Base-by-base conservation (phyloP, 2,329 filamentous ascomycete genomes). In the Sporothrix humicola region DNA sequence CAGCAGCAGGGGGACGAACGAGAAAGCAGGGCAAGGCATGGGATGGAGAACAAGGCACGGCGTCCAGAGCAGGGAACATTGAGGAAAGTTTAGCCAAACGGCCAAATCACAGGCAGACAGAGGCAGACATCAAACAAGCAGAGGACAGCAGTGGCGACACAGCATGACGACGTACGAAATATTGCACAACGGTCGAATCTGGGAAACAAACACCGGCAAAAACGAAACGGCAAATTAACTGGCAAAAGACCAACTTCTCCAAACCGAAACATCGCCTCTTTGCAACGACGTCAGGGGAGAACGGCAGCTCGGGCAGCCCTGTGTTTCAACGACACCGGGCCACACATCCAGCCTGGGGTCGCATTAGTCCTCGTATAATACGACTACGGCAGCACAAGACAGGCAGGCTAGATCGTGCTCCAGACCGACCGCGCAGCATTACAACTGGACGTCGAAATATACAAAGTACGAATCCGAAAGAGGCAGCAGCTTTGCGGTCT, bases 261-360 rank as follows among this genome's bases (percentile, higher is more conserved):
- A n/a, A 69, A 20, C 63, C 37, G 52, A 69, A 61, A 69, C 66
- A 44, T 56, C 37, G 70, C 44, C 44, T 65, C 70, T 65, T 61
- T 52, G 7, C 59, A 68, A 72, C 48, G 71, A 66, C 59, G 71
- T 72, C 61, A 68, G 59, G 58, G 69, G 44, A 56, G 12, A 48
- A 37, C 23, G 23, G 23, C 23, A 26, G 23, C 23, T 26, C 23
- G n/a, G 46, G 50, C 50, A 52, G 31, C 59, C 50, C 56, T 65
- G 61, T 20, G 59, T 72, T 72, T 72, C 59, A 72, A 68, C 48
- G n/a, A 17, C 59, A 42, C 26, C 26, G 46, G 26, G 58, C 44
- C 26, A 42, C 26, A 52, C 20, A 65, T 44, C 58, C n/a, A 72
- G 70, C 59, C 54, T 52, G 13, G 48, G 66, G 31, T 46, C 48